Base-by-base conservation (phyloP, 768 basidiomycete genomes). In the Rhodotorula babjevae region DNA sequence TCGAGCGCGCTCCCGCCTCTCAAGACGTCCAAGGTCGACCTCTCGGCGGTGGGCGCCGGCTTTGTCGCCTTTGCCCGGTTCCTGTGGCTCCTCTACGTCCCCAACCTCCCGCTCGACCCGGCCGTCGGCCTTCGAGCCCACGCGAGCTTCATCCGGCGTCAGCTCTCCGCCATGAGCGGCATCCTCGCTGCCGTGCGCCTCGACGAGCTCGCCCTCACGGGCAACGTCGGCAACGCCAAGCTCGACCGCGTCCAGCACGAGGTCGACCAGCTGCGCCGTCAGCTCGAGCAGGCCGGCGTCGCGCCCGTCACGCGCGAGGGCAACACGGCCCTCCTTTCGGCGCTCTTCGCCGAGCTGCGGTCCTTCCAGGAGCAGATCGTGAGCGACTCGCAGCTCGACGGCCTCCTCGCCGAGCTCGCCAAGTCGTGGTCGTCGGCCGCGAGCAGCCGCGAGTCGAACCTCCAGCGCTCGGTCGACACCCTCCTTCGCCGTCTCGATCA, bases 61-160 rank as follows among this genome's bases (percentile, higher is more conserved):
- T 76, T 74, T 56, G 65, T 78, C 57, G 67, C 64, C 2, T 69
- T 77, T 40, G 72, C 72, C 7, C 61, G 67, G 18, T 75, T 88
- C 65, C 80, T 93, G 36, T 79, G 92, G 33, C 83, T 88, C 8
- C 84, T 94, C 29, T 89, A 89, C 78, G 84, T 98, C 52, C 93
- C 96, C 0, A 86, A 92, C 79, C 82, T 86, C 3, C 92, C 94
- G 5, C 82, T 97, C 61, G 96, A 99, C 80, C 96, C 96, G 40
- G 87, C 88, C 14, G 87, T 87, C 33, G 85, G 88, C 47, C 84
- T 86, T 42, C 83, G 84, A 0, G 74, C 71, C 3, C 68, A 67
- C 42, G 63, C 71, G 14, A 56, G 61, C 42, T 74, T 71, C 69
- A 59, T 75, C 29, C 55, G 36, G 5, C 73, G 76, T 12, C 76